Evolutionary conservation across 1,284 basidiomycete species (phyloP).

Genomic region (Neonothopanus nambi): DNA sequence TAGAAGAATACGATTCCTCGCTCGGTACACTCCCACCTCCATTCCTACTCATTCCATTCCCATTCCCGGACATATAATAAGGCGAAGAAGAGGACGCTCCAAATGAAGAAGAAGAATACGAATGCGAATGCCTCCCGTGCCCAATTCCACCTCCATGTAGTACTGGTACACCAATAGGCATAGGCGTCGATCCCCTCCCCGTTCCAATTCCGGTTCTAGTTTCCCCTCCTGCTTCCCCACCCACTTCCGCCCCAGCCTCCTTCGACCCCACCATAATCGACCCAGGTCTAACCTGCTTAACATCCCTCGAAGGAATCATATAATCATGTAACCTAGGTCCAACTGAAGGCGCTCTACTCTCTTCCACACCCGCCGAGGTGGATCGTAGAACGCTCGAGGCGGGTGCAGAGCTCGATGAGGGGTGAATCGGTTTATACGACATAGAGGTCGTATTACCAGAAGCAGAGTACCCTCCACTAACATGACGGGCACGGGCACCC

Average conservation of each 20-base stretch:
- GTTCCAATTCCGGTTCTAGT: too few relatives aligned
- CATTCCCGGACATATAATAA: neutral
- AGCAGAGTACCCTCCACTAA: neutral
- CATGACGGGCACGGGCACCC: too few relatives aligned
- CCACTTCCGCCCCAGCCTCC: constrained; percentile 38
- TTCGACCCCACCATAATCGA: constrained; percentile 35
- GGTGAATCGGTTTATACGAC: neutral
- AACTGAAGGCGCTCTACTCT: constrained; percentile 36
- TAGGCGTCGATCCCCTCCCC: neutral
- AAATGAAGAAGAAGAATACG: neutral
- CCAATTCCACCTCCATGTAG: neutral
- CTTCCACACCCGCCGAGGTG: constrained; percentile 19
- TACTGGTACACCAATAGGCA: neutral
- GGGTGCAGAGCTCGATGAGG: constrained; percentile 44
- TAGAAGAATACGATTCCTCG: neutral
- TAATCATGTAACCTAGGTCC: constrained; percentile 70
- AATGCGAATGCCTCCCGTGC: neutral
- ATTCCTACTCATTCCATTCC: neutral
- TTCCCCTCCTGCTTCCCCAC: too few relatives aligned
- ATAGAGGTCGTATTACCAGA: neutral
- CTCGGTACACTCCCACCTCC: neutral
- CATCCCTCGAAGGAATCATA: constrained; percentile 42
- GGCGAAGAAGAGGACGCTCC: neutral
- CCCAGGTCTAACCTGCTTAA: constrained; percentile 62
- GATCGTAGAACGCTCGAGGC: constrained; percentile 22